Conservation (phyloP, 139 green algal species). For the Trebouxia sp. region DNA sequence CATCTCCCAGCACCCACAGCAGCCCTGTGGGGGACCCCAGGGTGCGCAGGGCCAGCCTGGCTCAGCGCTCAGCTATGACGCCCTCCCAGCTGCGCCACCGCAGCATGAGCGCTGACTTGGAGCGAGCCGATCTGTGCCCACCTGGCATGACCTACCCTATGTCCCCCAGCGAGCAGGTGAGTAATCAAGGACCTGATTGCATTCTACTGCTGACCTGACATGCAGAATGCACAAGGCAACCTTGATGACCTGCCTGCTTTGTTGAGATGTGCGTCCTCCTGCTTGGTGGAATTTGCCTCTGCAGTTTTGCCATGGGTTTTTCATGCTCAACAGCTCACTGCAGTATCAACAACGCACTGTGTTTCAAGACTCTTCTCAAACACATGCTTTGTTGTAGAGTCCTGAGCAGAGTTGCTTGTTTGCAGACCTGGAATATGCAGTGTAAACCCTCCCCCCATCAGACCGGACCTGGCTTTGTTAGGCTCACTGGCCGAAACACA, state of each 20-base stretch:
- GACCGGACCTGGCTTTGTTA: not conserved
- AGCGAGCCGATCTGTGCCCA: not conserved
- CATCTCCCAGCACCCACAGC: not conserved
- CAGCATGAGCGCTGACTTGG: slow-evolving; percentile 9
- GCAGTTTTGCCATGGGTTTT: too few relatives aligned
- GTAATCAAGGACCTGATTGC: too few relatives aligned
- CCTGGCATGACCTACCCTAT: not conserved
- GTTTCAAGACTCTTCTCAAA: too few relatives aligned
- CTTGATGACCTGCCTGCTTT: too few relatives aligned
- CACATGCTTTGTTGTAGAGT: too few relatives aligned
- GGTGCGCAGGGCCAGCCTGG: not conserved
- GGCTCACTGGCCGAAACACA: slow-evolving; percentile 1
- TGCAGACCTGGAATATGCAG: not conserved
- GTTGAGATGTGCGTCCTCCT: too few relatives aligned
- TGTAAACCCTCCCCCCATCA: not conserved
- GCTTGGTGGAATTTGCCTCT: too few relatives aligned
- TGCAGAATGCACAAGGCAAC: too few relatives aligned
- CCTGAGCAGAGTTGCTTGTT: too few relatives aligned
- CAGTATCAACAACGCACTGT: too few relatives aligned
- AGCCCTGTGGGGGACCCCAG: not conserved
- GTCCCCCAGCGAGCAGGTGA: slow-evolving; percentile 1
- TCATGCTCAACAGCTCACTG: too few relatives aligned
- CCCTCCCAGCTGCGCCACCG: not conserved
- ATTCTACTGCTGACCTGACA: too few relatives aligned
- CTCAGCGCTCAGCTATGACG: not conserved